Base-by-base conservation (phyloP, 169 alveolate species). In the Plasmodium sp. region DNA sequence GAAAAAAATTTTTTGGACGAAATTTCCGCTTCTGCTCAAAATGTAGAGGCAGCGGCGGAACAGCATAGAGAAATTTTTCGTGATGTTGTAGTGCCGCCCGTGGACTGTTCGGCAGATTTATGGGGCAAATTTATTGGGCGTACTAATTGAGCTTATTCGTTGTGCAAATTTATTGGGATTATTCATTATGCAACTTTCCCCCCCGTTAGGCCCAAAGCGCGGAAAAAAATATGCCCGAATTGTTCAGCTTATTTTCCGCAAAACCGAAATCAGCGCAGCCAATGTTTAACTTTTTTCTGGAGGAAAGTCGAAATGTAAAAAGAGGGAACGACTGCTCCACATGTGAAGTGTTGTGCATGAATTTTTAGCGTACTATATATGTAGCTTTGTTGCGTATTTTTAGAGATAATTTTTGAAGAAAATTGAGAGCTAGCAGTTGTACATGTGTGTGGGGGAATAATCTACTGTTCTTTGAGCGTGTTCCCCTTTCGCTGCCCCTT, bases 261-360 rank as follows among this genome's bases (percentile, higher is more conserved):
- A 85, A 85, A 31, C 39, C 71, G 45, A 67, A 31, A 74, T 22
- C 67, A 4, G 48, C 56, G 41, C 84, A 85, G 51, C 84, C 84
- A 77, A 85, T 34, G 56, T 27, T 85, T 54, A 85, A 85, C 71
- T 85, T 85, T 51, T 85, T 75, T 22, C 75, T 85, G 43, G 93
- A 85, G 62, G 93, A 85, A 51, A 74, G 74, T 51, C 54, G 93
- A 74, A 85, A 85, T 67, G 93, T 85, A 85, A 34, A 39, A 48
- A 81, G 10, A 39, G 62, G 74, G 58, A 18, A 48, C 72, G 27
- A 81, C 18, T 16, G n/a, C 62, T 81, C 12, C 7, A 81, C 71
- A 81, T 16, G 12, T 62, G 36, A 62, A 16, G 16, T 62, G 22
- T 62, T 62, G 16, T 62, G 77, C 36, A 62, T 22, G 77, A 62